phyloP scores from a whole-genome alignment of 78 protist genomes.

The Cavenderia fasciculata region DNA sequence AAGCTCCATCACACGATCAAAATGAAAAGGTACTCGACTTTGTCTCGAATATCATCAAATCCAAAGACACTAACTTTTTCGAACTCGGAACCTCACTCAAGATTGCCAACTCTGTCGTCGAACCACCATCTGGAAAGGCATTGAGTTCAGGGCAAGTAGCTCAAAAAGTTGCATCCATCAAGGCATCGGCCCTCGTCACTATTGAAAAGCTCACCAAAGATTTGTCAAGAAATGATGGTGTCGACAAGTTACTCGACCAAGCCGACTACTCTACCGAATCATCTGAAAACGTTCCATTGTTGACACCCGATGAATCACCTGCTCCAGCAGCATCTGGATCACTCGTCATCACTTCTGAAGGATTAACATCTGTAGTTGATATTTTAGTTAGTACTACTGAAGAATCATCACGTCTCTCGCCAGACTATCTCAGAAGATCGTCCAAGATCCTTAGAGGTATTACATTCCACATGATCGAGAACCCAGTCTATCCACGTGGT shows the following conservation, averaged over 20 bases:
- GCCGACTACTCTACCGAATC: too few relatives aligned
- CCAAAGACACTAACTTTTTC: neutral
- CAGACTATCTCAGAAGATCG: neutral
- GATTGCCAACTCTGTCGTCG: conserved; percentile 15
- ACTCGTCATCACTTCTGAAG: conserved; percentile 11
- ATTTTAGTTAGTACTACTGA: conserved; percentile 23
- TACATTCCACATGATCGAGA: neutral
- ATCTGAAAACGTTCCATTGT: too few relatives aligned
- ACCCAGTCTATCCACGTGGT: conserved; percentile 17
- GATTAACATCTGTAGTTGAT: conserved; percentile 24
- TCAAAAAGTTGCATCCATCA: neutral
- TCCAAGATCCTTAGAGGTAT: conserved; percentile 9
- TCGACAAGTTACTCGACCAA: too few relatives aligned
- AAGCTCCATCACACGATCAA: neutral
- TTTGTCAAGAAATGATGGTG: too few relatives aligned
- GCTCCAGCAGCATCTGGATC: too few relatives aligned
- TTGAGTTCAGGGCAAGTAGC: conserved; percentile 15
- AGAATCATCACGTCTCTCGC: neutral
- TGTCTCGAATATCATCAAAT: neutral
- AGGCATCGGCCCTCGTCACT: conserved; percentile 2
- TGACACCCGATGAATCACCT: too few relatives aligned
- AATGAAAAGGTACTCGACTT: conserved; percentile 1
- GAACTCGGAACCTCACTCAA: neutral
- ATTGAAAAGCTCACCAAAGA: neutral
- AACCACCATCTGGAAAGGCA: conserved; percentile 2